Base-by-base conservation (phyloP, 768 basidiomycete genomes). In the Gloeopeniophorella convolvens region DNA sequence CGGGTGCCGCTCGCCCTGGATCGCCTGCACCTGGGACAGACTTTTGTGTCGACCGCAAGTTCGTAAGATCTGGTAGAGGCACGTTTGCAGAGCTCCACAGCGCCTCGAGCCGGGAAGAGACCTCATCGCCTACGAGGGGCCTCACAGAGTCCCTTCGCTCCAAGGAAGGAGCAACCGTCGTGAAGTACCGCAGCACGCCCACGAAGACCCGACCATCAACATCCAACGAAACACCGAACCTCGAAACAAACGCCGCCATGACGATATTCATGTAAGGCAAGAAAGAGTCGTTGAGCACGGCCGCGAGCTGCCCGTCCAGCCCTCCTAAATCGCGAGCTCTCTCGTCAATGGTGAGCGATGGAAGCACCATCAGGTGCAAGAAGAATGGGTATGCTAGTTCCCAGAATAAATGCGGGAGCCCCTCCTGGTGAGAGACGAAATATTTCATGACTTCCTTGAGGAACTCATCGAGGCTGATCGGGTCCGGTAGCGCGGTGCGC, bases 161-260 rank as follows among this genome's bases (percentile, higher is more conserved):
- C 31, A 20, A 28, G 15, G 16, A 8, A 16, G 63, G 31, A 0
- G 42, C 42, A 15, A 44, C 45, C 23, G 66, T 54, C 6, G 69
- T 61, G 18, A 71, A 31, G 55, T 70, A 68, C 10, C 64, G 64
- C 32, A 82, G 45, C 20, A 82, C 64, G 13, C 70, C 62, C 13
- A 68, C 47, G 59, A 79, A 83, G 9, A 82, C 62, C 30, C 72
- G 66, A 12, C 76, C 76, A 56, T 85, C 83, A 5, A 83, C 45
- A 45, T 80, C 75, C n/a, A 74, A 52, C 32, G 64, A 55, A 32
- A 59, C 47, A 24, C 51, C 47, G 13, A 61, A 50, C 5, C 67
- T 55, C n/a, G 60, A 34, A 16, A 35, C 27, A 12, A 41, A 50
- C 45, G 9, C 37, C 26, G 18, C 69, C 1, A 70, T 59, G 0